Conservation (phyloP, 164 flowering plant species). For the Euptelea pleiosperma region DNA sequence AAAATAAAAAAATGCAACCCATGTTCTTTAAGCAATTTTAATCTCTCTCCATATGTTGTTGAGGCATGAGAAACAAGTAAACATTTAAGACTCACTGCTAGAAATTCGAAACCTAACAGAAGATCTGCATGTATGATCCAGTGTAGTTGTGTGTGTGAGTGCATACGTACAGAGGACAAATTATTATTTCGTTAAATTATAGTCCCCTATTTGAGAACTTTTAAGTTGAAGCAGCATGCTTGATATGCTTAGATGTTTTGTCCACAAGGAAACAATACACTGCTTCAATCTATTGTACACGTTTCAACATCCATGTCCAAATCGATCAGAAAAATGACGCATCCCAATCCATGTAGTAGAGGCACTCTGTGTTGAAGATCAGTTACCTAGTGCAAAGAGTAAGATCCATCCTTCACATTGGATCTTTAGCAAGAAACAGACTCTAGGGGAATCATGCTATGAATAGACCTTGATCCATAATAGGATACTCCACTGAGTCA, state of each 20-base stretch:
- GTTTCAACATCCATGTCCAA: slow-evolving; percentile 23
- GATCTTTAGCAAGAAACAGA: slow-evolving; percentile 11
- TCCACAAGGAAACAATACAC: not conserved
- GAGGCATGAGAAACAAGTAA: no score
- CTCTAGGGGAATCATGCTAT: slow-evolving; percentile 33
- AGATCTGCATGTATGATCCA: no score
- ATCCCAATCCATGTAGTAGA: slow-evolving; percentile 14
- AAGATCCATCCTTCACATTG: slow-evolving; percentile 11
- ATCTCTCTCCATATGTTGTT: no score
- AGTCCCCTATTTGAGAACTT: no score
- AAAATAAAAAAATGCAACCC: no score
- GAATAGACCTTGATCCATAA: slow-evolving; percentile 57
- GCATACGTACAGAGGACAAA: not conserved
- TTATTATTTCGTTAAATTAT: not conserved
- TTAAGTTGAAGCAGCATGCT: no score
- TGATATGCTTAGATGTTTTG: no score
- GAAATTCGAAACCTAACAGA: no score
- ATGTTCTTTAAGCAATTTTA: no score
- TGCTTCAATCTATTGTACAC: slow-evolving; percentile 24
- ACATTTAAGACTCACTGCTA: no score
- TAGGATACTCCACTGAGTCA: slow-evolving; percentile 47
- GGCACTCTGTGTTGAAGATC: slow-evolving; percentile 2
- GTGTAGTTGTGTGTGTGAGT: no score
- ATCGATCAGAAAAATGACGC: slow-evolving; percentile 10
- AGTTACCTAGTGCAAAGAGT: slow-evolving; percentile 9